A percentile compares a stretch with the other conserved stretches of the same genome.
These are phyloP conservation scores for Chalciporus pseudorubinellus DNA, from an alignment of 768 basidiomycete species.

Conservation along the genomic window DNA sequence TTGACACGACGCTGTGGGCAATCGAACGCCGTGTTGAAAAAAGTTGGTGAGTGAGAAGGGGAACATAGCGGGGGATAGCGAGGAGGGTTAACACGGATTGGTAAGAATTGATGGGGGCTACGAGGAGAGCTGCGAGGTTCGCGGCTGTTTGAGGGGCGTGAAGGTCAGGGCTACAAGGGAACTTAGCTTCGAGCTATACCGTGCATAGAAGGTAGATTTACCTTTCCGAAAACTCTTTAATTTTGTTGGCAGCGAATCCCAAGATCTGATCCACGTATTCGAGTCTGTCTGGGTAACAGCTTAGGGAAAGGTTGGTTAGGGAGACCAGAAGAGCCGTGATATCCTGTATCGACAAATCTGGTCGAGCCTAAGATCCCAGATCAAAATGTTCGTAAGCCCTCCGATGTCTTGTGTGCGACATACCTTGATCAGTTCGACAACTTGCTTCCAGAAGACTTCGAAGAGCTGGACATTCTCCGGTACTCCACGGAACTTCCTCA, in stretches of 20 bases:
- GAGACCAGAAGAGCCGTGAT: constrained; percentile 96
- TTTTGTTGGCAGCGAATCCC: constrained; percentile 82
- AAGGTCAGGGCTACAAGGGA: constrained; percentile 67
- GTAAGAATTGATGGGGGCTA: constrained; percentile 95
- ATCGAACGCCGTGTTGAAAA: constrained; percentile 90
- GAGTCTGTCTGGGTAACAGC: constrained; percentile 94
- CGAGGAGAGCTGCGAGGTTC: constrained; percentile 88
- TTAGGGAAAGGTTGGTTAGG: constrained; percentile 89
- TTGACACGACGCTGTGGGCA: constrained; percentile 91
- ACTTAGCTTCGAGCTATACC: constrained; percentile 6
- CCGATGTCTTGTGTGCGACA: constrained; percentile 15
- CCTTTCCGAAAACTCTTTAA: constrained; percentile 83
- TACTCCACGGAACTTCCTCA: constrained; percentile 89
- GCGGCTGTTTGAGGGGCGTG: constrained; percentile 83
- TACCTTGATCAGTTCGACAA: constrained; percentile 96
- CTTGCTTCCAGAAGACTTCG: constrained; percentile 98
- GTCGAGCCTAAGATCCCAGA: constrained; percentile 67
- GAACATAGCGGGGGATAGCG: constrained; percentile 86
- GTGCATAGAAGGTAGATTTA: constrained; percentile 26
- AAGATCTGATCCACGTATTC: constrained; percentile 98
- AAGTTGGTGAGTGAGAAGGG: constrained; percentile 80
- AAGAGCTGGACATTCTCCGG: constrained; percentile 95
- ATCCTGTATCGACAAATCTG: constrained; percentile 96
- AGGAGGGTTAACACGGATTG: constrained; percentile 96
- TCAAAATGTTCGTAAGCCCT: background rate